These are phyloP conservation scores for Parascedosporium putredinis DNA, from an alignment of 2,329 filamentous ascomycete genomes.

Conservation along the genomic window DNA sequence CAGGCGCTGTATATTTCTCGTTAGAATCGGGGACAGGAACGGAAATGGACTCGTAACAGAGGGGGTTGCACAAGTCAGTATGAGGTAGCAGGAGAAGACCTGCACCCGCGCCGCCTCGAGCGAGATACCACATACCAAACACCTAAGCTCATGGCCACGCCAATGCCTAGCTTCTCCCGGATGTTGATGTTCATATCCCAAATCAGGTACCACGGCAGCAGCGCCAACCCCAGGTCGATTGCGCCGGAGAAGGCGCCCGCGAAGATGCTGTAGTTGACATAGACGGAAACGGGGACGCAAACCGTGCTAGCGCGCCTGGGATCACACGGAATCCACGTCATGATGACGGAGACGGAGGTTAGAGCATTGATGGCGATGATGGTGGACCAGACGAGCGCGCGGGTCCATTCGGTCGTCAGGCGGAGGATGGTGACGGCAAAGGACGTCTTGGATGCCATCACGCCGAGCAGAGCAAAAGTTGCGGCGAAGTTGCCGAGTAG, in stretches of 20 bases:
- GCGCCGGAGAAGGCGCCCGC: not conserved
- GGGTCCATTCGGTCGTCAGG: constrained; percentile 15
- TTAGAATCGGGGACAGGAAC: not conserved
- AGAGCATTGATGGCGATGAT: constrained; percentile 16
- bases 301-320: constrained; percentile 11
- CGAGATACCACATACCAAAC: not conserved
- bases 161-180: not conserved
- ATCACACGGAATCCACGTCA: constrained; percentile 17
- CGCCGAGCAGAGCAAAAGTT: not conserved
- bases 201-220: constrained; percentile 1
- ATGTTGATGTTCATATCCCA: not conserved
- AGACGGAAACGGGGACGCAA: not conserved
- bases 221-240: not conserved
- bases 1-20: not conserved
- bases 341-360: constrained; percentile 12
- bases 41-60: not conserved
- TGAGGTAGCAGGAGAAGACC: too few species aligned
- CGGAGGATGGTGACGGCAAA: constrained; percentile 20
- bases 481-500: not conserved
- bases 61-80: too few species aligned
- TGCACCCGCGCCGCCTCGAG: too few species aligned
- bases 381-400: constrained; percentile 16
- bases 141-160: not conserved
- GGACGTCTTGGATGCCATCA: constrained; percentile 18
- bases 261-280: not conserved